These are phyloP conservation scores for Colletotrichum destructivum DNA, from an alignment of 2,329 filamentous ascomycete species.

Conservation along the genomic window DNA sequence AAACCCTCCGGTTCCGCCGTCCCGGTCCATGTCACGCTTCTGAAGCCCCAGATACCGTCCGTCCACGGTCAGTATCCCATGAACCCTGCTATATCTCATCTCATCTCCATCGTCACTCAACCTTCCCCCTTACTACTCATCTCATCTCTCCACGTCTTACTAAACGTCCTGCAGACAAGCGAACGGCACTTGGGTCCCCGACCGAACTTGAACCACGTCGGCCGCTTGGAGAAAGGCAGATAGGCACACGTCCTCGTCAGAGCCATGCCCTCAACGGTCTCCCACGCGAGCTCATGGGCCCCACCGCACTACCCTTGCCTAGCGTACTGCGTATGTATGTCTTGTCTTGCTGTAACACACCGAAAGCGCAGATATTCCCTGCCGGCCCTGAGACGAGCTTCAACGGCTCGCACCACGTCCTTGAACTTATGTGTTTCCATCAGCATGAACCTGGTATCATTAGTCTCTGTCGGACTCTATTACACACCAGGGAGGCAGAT, in stretches of 20 bases:
- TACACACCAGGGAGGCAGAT: background rate
- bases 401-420: background rate
- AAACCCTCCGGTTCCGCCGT: conserved; percentile 33
- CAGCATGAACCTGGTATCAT: background rate
- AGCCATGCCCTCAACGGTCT: conserved; percentile 7
- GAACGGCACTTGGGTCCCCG: background rate
- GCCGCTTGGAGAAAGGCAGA: background rate
- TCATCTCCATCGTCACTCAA: background rate
- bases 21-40: conserved; percentile 17
- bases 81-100: conserved; percentile 12
- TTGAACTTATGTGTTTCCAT: background rate
- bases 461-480: background rate
- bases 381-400: background rate
- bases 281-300: background rate
- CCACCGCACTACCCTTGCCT: background rate
- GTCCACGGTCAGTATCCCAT: conserved; percentile 5
- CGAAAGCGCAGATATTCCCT: background rate
- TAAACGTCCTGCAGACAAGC: background rate
- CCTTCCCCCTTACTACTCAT: background rate
- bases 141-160: conserved; percentile 6
- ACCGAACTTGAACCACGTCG: background rate
- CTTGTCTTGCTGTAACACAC: background rate
- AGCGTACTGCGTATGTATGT: too few species aligned
- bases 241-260: background rate
- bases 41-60: background rate